A percentile compares a stretch with the other conserved stretches of the same genome.
Evolutionary conservation across 1,284 basidiomycete genomes (phyloP).

Genomic region (Cutaneotrichosporon sp.): DNA sequence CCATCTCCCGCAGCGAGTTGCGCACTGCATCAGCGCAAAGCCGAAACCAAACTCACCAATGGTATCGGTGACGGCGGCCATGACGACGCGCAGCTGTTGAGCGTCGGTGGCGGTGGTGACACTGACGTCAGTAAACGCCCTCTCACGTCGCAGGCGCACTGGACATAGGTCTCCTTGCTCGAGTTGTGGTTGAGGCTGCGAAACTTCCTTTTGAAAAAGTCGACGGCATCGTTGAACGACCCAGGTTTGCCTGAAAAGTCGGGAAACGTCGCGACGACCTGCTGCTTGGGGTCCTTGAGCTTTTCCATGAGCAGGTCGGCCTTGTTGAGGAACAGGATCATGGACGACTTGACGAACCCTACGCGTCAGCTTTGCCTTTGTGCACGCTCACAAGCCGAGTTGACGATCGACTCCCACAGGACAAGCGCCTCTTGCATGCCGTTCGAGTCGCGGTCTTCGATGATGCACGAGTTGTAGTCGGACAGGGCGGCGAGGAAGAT

Average conservation of each 20-base stretch:
- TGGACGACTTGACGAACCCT: conserved; percentile 84
- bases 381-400: conserved; percentile 55
- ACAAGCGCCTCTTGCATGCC: conserved; percentile 97
- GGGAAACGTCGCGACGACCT: conserved; percentile 79
- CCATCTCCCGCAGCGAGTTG: conserved; percentile 21
- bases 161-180: conserved; percentile 86
- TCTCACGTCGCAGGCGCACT: conserved; percentile 54
- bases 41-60: conserved; percentile 11
- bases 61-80: conserved; percentile 63
- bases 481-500: conserved; percentile 88
- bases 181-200: conserved; percentile 72
- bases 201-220: conserved; percentile 87
- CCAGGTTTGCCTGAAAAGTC: conserved; percentile 59
- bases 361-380: conserved; percentile 35
- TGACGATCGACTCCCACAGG: conserved; percentile 90
- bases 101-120: conserved; percentile 92
- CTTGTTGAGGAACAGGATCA: conserved; percentile 88
- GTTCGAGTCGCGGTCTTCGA: conserved; percentile 94
- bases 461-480: conserved; percentile 91
- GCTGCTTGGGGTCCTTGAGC: conserved; percentile 60
- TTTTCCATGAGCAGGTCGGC: conserved; percentile 83
- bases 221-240: conserved; percentile 44
- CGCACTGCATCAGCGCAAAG: conserved; percentile 11
- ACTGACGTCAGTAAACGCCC: conserved; percentile 48
- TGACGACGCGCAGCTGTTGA: conserved; percentile 80